phyloP scores from a whole-genome alignment of 306 rosid genomes.

The Mucuna pruriens region DNA sequence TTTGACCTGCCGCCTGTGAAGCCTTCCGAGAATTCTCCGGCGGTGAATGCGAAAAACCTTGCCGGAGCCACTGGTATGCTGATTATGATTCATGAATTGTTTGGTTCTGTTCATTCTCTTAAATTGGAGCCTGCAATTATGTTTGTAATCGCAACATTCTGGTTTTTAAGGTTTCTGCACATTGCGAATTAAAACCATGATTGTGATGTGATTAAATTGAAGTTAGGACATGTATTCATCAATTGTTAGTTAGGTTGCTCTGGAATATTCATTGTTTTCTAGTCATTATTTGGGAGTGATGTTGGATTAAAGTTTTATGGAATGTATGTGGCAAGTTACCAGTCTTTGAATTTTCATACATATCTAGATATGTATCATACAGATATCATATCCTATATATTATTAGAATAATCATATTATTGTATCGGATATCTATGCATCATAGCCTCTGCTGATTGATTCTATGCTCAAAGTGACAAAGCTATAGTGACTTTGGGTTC shows the following conservation, averaged over 20 bases:
- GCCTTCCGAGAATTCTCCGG: constrained; percentile 9
- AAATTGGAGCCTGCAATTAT: neutral
- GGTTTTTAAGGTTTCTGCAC: neutral
- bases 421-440: no score
- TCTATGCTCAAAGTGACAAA: no score
- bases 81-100: neutral
- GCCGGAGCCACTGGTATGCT: constrained; percentile 48
- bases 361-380: no score
- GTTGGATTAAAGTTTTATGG: neutral
- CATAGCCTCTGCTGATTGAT: no score
- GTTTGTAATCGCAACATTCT: neutral
- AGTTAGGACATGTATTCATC: neutral
- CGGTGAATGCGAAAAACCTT: constrained; percentile 39
- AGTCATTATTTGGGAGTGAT: neutral
- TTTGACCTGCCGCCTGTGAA: constrained; percentile 46
- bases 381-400: no score
- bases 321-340: neutral
- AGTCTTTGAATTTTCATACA: no score
- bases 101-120: neutral
- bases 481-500: no score
- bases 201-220: neutral
- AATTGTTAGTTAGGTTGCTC: neutral
- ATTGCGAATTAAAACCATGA: neutral
- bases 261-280: neutral
- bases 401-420: no score